Percentiles rank a stretch among this genome's conserved stretches.
Conservation (phyloP, 495 filamentous ascomycete species). For the Xylaria intraflava region DNA sequence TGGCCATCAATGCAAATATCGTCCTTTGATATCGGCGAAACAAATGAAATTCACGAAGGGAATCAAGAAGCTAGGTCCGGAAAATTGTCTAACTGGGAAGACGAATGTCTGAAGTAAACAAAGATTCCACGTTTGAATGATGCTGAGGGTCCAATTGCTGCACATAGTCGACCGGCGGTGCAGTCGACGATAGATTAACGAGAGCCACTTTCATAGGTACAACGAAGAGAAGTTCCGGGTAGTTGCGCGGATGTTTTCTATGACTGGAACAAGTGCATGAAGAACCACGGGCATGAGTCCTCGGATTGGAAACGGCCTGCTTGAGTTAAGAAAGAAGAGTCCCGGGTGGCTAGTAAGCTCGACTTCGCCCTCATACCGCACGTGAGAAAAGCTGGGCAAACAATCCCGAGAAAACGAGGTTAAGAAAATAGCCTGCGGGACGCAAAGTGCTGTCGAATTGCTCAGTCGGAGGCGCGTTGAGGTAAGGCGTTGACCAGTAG, state of each 20-base stretch:
- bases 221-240: background rate
- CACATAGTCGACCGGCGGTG: background rate
- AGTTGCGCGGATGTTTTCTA: background rate
- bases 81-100: background rate
- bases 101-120: background rate
- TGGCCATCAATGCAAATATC: slow-evolving; percentile 5
- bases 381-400: slow-evolving; percentile 17
- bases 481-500: slow-evolving; percentile 7
- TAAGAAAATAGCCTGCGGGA: slow-evolving; percentile 13
- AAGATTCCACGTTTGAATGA: background rate
- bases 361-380: slow-evolving; percentile 14
- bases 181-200: background rate
- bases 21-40: background rate
- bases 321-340: background rate
- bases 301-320: slow-evolving; percentile 3
- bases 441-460: slow-evolving; percentile 5
- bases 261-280: background rate
- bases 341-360: slow-evolving; percentile 9
- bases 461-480: background rate
- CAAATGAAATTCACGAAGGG: slow-evolving; percentile 14
- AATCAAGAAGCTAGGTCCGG: slow-evolving; percentile 14
- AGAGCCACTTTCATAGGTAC: background rate
- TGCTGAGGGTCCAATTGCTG: background rate
- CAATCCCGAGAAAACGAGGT: slow-evolving; percentile 21
- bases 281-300: background rate